phyloP scores from a whole-genome alignment of 768 basidiomycete species.

The Suillus weaverae region DNA sequence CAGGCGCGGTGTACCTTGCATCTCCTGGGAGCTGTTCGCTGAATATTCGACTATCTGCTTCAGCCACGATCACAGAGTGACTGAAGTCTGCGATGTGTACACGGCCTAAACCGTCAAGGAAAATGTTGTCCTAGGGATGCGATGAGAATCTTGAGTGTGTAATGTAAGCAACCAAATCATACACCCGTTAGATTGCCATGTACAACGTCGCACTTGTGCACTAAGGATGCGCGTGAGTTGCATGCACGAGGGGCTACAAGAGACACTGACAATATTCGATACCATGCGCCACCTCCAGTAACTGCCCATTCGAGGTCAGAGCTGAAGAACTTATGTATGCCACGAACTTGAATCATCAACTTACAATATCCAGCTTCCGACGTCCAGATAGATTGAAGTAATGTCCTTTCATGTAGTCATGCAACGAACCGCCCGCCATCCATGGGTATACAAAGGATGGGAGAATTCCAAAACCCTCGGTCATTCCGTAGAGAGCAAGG shows the following conservation, averaged over 20 bases:
- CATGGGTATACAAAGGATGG: background rate
- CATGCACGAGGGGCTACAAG: background rate
- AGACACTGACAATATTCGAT: background rate
- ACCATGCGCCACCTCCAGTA: background rate
- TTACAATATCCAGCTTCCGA: background rate
- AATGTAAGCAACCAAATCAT: background rate
- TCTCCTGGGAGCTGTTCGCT: background rate
- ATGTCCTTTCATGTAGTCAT: background rate
- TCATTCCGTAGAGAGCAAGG: background rate
- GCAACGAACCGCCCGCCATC: background rate
- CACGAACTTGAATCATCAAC: background rate
- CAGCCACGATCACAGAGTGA: background rate
- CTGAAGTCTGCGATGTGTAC: background rate
- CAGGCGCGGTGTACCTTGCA: background rate
- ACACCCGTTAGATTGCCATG: slow-evolving; percentile 1
- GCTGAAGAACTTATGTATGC: background rate
- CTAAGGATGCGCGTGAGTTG: background rate
- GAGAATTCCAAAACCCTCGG: background rate
- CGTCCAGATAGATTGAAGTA: background rate
- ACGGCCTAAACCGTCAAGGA: background rate
- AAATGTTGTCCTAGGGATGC: background rate
- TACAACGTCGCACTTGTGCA: background rate
- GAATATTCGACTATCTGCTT: background rate
- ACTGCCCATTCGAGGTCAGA: background rate
- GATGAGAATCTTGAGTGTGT: background rate